Evolutionary conservation across 257 asterid genomes (phyloP).

Genomic region (Penstemon davidsonii): DNA sequence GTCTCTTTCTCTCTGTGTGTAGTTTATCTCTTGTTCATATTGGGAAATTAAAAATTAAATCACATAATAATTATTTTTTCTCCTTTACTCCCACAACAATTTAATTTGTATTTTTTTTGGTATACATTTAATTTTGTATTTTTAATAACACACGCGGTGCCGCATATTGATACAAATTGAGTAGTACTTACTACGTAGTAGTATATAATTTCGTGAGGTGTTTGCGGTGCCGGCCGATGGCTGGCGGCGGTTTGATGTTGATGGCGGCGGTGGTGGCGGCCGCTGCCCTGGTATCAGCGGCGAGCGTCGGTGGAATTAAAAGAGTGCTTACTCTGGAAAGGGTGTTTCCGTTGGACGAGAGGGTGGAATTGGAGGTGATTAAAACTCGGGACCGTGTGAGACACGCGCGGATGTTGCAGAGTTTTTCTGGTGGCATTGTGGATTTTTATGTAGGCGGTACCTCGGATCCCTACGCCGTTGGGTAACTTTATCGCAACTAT

Average conservation of each 20-base stretch:
- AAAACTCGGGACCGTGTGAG: constrained; percentile 78
- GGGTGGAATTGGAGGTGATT: constrained; percentile 53
- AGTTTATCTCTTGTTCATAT: background rate
- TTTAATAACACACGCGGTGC: too few species aligned
- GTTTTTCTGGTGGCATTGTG: constrained; percentile 69
- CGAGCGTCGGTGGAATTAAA: constrained; percentile 34
- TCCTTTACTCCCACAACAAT: too few species aligned
- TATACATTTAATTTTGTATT: background rate
- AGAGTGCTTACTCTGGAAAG: constrained; percentile 64
- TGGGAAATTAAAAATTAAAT: background rate
- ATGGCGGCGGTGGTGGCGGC: constrained; percentile 26
- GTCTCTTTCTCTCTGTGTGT: background rate
- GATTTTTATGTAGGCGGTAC: constrained; percentile 69
- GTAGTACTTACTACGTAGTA: too few species aligned
- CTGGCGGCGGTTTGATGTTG: constrained; percentile 36
- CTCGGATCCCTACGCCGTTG: constrained; percentile 78
- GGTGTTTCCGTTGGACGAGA: constrained; percentile 53
- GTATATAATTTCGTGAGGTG: background rate
- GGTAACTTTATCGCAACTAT: constrained; percentile 44
- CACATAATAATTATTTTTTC: too few species aligned
- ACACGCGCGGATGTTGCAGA: constrained; percentile 72
- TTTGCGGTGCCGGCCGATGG: constrained; percentile 46
- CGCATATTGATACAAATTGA: background rate
- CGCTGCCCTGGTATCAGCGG: constrained; percentile 28
- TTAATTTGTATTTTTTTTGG: background rate